Percentiles rank a stretch among this genome's conserved stretches.
phyloP scores from a whole-genome alignment of 2,329 filamentous ascomycete species.

The Cytospora schulzeri region DNA sequence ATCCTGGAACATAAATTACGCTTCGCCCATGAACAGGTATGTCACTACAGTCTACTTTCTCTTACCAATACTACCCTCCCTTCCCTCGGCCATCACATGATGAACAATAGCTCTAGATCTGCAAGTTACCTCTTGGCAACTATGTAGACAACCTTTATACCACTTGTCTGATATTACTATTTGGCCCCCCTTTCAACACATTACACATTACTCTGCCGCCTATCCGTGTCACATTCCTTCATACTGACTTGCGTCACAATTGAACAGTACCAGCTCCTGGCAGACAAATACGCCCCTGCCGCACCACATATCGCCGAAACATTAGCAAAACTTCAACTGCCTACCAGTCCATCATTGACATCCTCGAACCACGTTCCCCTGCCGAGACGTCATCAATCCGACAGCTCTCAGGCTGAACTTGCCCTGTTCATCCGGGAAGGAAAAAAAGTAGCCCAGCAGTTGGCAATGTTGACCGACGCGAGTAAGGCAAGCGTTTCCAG shows the following conservation, averaged over 20 bases:
- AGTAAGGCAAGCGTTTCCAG: conserved; percentile 56
- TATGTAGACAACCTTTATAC: conserved; percentile 29
- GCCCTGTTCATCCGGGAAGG: conserved; percentile 67
- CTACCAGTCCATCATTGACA: conserved; percentile 54
- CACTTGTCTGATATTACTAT: conserved; percentile 26
- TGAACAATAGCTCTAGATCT: conserved; percentile 42
- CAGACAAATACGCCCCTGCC: conserved; percentile 68
- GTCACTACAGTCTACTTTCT: conserved; percentile 31
- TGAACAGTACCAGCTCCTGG: conserved; percentile 63
- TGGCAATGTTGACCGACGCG: conserved; percentile 49
- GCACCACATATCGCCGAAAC: conserved; percentile 68
- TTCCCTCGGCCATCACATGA: conserved; percentile 38
- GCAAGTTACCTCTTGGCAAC: conserved; percentile 18
- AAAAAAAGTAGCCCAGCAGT: conserved; percentile 57
- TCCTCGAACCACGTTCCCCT: conserved; percentile 56
- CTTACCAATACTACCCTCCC: neutral
- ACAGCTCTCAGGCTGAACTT: conserved; percentile 57
- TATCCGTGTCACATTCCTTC: neutral
- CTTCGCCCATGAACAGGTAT: conserved; percentile 68
- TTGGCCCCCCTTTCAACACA: conserved; percentile 4
- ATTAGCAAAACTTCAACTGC: conserved; percentile 67
- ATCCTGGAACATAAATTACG: conserved; percentile 68
- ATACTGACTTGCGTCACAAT: conserved; percentile 18
- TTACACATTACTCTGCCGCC: conserved; percentile 17
- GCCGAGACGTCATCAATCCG: conserved; percentile 49